Base-by-base conservation (phyloP, 1,284 basidiomycete species). In the Volvariella volvacea region DNA sequence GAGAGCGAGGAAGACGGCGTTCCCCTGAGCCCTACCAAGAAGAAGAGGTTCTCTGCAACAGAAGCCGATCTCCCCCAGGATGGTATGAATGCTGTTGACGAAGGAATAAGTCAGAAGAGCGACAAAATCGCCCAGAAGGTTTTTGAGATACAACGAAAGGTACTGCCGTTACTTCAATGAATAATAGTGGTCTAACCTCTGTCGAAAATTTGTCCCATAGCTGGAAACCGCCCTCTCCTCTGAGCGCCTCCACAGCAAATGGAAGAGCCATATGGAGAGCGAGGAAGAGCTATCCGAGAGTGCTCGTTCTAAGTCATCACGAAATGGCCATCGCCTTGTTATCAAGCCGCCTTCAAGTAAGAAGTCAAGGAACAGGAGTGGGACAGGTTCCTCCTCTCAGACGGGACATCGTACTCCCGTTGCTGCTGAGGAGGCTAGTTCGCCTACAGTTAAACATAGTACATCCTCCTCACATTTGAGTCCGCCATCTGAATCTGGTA, bases 41-140 rank as follows among this genome's bases (percentile, higher is more conserved):
- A 78, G 70, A 87, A 88, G 59, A 72, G 86, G 14, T 89, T 89
- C 63, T 88, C 85, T 2, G 80, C 77, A 4, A 71, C 75, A 4
- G 73, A 76, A 31, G 64, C 68, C 22, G 82, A 84, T 48, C 50
- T 65, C 19, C 71, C 73, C 40, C 81, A 85, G 52, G 87, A 88
- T 56, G 81, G 80, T 19, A 87, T 90, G 83, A 74, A 68, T 45
- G 87, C 86, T 19, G 84, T 90, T 12, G 87, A 90, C 53, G 83
- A 86, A 58, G 83, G 85, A 17, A 91, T 90, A 60, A 85, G 77
- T 52, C 73, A 82, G 58, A 82, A 83, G 60, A 90, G 84, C 54
- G 88, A 90, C 53, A 82, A 76, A 54, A 90, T 91, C 50, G 83
- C 88, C 25, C 79, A 85, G 62, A 90, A 89, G 60, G 83, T 90